Evolutionary conservation across 805 yeast species (phyloP), one percentile per base, ranked within the genome.

Genomic region (Jamesozyma jinghongensis): DNA sequence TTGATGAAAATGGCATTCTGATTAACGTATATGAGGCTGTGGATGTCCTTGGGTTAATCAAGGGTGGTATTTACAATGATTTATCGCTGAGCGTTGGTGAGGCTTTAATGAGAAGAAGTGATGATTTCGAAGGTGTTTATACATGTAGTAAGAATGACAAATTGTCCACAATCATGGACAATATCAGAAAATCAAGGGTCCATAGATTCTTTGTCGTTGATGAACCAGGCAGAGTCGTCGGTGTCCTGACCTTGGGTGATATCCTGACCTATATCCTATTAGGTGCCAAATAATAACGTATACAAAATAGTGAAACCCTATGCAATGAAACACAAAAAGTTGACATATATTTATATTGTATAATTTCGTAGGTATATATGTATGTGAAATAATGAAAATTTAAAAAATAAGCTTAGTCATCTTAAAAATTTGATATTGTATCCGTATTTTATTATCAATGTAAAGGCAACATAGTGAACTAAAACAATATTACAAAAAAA

Each of bases 91-190:
- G 90, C 43, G 96, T 92, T 3, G 99, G 98, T 3, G 97, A 92
- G 62, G 97, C 97, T 0, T 68, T 92, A 40, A 77, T 92, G 78
- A 78, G 95, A 63, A 58, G 66, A 45, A 80, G 95, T 3, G 96
- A 88, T 51, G 97, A 92, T 59, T 92, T 90, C 54, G 97, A 92
- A 63, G 98, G 99, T 44, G 97, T 92, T 12, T 85, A 87, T 63
- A 92, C 97, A 0, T 92, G 98, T 64, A 85, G 97, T 0, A 71
- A 79, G 49, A 74, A 79, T 50, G 99, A 92, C 60, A 73, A 88
- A 47, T 67, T 92, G 43, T 81, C 90, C 46, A 85, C 94, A 13
- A 82, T 92, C 42, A 74, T 92, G 79, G 96, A 88, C 59, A 88
- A 95, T 28, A 86, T 92, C 44, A 75, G 97, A 54, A 83, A 87